These are phyloP conservation scores for Knufia petricola DNA, from an alignment of 2,329 filamentous ascomycete genomes.

Conservation along the genomic window DNA sequence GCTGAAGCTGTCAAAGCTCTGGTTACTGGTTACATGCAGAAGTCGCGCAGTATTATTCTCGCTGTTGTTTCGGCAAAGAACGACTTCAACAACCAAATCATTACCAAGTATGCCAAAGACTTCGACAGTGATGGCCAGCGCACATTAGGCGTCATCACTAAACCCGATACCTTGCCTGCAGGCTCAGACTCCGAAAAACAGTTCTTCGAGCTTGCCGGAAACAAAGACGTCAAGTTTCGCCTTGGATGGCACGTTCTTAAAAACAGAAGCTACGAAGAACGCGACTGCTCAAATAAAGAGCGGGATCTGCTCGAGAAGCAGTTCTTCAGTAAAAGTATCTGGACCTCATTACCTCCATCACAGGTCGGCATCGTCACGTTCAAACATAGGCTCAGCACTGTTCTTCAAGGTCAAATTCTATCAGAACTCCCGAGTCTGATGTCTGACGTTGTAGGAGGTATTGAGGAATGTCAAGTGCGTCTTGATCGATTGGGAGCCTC, in stretches of 20 bases:
- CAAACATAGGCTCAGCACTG: constrained; percentile 18
- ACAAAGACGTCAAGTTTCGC: constrained; percentile 27
- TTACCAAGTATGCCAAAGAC: constrained; percentile 40
- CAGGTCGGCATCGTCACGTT: constrained; percentile 19
- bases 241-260: constrained; percentile 27
- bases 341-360: constrained; percentile 15
- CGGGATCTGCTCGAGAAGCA: constrained; percentile 16
- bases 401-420: constrained; percentile 22
- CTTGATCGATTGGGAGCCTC: constrained; percentile 12
- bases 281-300: constrained; percentile 14
- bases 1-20: constrained; percentile 45
- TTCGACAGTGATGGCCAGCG: constrained; percentile 27
- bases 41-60: constrained; percentile 50
- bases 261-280: constrained; percentile 20
- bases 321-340: constrained; percentile 21
- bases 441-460: constrained; percentile 23
- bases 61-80: constrained; percentile 43
- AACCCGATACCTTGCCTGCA: constrained; percentile 25
- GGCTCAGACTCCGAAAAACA: constrained; percentile 29
- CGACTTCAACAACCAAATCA: constrained; percentile 48
- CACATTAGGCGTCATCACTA: constrained; percentile 32
- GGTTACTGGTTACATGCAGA: constrained; percentile 44
- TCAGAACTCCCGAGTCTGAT: constrained; percentile 21
- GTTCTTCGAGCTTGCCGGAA: constrained; percentile 31
- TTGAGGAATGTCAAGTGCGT: constrained; percentile 15